Evolutionary conservation across 2,329 filamentous ascomycete species (phyloP), one percentile per base, ranked within the genome.

Genomic region (Eutypa lata): DNA sequence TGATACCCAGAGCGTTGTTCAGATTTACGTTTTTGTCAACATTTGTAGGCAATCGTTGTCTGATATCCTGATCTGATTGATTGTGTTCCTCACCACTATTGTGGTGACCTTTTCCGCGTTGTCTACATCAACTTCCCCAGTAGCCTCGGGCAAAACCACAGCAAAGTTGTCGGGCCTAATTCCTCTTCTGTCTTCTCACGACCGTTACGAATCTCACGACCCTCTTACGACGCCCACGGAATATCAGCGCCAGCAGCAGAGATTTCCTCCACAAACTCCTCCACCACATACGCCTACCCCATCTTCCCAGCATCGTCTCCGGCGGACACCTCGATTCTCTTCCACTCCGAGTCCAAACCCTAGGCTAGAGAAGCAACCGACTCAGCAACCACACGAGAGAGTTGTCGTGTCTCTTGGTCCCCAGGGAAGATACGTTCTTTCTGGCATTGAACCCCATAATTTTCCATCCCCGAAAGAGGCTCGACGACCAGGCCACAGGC

Each of bases 121-220:
- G 78, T 80, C 74, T 66, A 67, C 71, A 59, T 68, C 63, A 63
- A 64, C 65, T 64, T 66, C 63, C 55, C 58, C 61, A 61, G 65
- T 61, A 60, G 65, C 66, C 63, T 68, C 65, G 61, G 64, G 62
- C 58, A 63, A 64, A 63, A 60, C 61, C 61, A 68, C 70, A 70
- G 74, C 73, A 71, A 75, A 73, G 68, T 73, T 76, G 76, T 73
- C 75, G 62, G 71, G 68, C 66, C 69, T 67, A 69, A 71, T 64
- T 52, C 63, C 71, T 58, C 63, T 67, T 48, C 64, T 67, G 46
- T 63, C 66, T 60, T 68, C 68, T 79, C 66, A 80, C 74, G 78
- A 81, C 78, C 74, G 73, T 77, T 71, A 81, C 80, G 78, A 81
- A 66, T 71, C 63, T 71, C 67, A 81, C 77, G 77, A 77, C 65